Evolutionary conservation across 2,329 filamentous ascomycete genomes (phyloP).

Genomic region (Passalora sequoiae): DNA sequence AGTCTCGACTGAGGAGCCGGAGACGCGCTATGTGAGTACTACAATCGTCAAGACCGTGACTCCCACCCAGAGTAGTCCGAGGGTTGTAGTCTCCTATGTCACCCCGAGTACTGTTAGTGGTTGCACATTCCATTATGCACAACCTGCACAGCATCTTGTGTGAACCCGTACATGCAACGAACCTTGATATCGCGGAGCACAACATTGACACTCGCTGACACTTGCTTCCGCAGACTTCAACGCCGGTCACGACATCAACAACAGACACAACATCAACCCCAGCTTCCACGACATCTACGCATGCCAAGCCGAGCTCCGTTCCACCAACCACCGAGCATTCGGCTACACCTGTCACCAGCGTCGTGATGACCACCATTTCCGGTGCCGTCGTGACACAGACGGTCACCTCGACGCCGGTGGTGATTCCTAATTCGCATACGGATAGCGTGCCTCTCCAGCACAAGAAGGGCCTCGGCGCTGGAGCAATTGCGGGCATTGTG

Average conservation of each 20-base stretch:
- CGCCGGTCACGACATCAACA: constrained; percentile 4
- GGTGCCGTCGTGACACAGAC: constrained; percentile 42
- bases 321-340: constrained; percentile 15
- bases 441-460: constrained; percentile 18
- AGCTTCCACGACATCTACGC: constrained; percentile 18
- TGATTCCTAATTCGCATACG: constrained; percentile 15
- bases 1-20: constrained; percentile 21
- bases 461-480: constrained; percentile 33
- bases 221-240: constrained; percentile 3
- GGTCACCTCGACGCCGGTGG: constrained; percentile 37
- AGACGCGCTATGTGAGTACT: constrained; percentile 28
- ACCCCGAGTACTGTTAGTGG: constrained; percentile 28
- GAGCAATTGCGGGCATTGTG: constrained; percentile 42
- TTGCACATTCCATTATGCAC: constrained; percentile 23
- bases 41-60: constrained; percentile 24
- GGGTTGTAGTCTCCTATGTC: constrained; percentile 26
- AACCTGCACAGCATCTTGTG: constrained; percentile 8
- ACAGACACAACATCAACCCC: constrained; percentile 16
- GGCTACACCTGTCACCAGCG: constrained; percentile 33
- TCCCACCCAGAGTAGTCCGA: constrained; percentile 18
- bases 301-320: constrained; percentile 18
- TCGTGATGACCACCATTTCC: constrained; percentile 41
- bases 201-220: constrained; percentile 17
- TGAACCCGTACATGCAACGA: constrained; percentile 3
- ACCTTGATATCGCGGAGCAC: constrained; percentile 9